Evolutionary conservation across 306 rosid species (phyloP), one percentile per base, ranked within the genome.

Genomic region (Vigna nakashimae): DNA sequence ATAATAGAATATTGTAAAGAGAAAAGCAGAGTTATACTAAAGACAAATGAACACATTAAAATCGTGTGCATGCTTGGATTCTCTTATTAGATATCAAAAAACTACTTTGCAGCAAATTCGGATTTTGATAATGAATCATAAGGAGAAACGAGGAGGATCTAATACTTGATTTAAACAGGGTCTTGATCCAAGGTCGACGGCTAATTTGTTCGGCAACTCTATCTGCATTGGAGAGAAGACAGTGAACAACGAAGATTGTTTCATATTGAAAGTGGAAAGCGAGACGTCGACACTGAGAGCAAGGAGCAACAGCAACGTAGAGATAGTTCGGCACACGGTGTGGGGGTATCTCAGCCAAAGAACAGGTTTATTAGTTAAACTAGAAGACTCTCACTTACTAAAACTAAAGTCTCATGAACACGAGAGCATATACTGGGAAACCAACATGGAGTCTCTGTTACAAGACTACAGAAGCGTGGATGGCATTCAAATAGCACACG

Each of bases 311-410:
- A 76, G 51, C 81, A 88, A 78, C 22, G 98, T 92, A 0, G 96
- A 92, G 74, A 90, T 94, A 40, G 83, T 92, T 62, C 71, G 97
- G 4, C 98, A 94, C 90, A 87, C 93, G 0, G 82, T 94, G 65
- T 90, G 94, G 97, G 98, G 98, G 4, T 87, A 90, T 76, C 92
- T 94, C 89, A 94, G 98, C 89, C 96, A 92, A 52, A 86, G 89
- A 74, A 94, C 97, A 42, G 98, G 94, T 9, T 88, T 94, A 18
- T 53, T 94, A 8, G 91, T 88, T 22, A 93, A 92, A 28, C 89
- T 92, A 12, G 92, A 92, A 72, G 98, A 94, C 69, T 92, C 98
- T 0, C 97, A 94, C 74, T 84, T 90, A 51, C 92, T 94, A 22
- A 84, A 89, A 79, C 91, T 94, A 74, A 89, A 88, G 70, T 55